Evolutionary conservation across 495 filamentous ascomycete species (phyloP), one percentile per base, ranked within the genome.

Genomic region (Daldinia grandis): DNA sequence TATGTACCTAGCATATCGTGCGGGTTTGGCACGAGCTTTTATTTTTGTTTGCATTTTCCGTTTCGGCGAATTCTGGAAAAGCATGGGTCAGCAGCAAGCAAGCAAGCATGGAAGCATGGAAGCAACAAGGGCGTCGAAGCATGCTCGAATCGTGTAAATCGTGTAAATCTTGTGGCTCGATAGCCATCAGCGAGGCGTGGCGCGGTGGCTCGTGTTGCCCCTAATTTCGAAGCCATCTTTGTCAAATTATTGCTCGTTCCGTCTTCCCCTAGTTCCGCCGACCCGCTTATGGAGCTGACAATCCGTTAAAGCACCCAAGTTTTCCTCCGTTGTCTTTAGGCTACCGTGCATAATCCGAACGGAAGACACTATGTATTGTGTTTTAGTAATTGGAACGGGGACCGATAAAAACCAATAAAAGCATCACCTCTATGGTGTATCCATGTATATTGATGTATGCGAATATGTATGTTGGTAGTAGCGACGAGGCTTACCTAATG

Each of bases 211-310:
- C 68, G 62, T 66, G 68, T 66, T 42, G 28, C 60, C 61, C 65
- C 61, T 64, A 60, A 73, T 64, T 65, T 57, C 70, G 68, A 64
- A 62, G 31, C 49, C 27, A 58, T 53, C 31, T 54, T 57, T 53
- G 35, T 65, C 70, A 68, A 73, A 73, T 73, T 69, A 66, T 58
- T 64, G 58, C 61, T 70, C 58, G 62, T 74, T 74, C 71, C 71
- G 71, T 67, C 71, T 70, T 74, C 71, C 71, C 71, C 71, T 73
- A 73, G 66, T 66, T 64, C 58, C 66, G 54, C 53, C 58, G 71
- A 74, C 71, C 71, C 71, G 71, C 71, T 66, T 74, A 67, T 74
- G 67, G 71, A 74, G 67, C 53, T 69, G 55, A 65, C 42, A 59
- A 66, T 49, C 57, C 59, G 63, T 57, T 21, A 67, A 59, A 66